Percentiles rank a stretch among this genome's conserved stretches.
These are phyloP conservation scores for Dunaliella salina DNA, from an alignment of 163 green algal genomes.

Conservation along the genomic window DNA sequence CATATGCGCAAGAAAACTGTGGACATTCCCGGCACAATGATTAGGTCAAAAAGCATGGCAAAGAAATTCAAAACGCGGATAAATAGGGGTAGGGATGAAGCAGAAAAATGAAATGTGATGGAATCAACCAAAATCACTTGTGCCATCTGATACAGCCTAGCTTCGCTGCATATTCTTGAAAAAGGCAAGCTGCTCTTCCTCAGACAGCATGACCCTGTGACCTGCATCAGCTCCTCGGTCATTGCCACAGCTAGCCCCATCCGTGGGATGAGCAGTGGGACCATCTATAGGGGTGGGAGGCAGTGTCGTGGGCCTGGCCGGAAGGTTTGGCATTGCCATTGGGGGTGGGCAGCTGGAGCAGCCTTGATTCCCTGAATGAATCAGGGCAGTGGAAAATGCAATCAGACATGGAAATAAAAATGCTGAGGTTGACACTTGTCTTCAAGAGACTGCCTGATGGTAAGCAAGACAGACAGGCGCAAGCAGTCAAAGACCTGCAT, in stretches of 20 bases:
- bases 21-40: too few relatives aligned
- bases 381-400: neutral
- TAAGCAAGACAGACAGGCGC: too few relatives aligned
- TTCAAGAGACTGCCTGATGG: too few relatives aligned
- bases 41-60: too few relatives aligned
- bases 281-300: neutral
- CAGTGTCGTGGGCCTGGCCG: neutral
- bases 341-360: neutral
- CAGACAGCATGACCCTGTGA: neutral
- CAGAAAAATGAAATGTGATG: too few relatives aligned
- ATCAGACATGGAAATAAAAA: neutral
- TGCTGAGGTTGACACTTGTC: neutral
- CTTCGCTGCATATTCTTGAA: neutral
- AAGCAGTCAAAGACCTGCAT: too few relatives aligned
- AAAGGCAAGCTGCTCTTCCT: neutral
- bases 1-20: too few relatives aligned
- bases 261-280: neutral
- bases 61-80: too few relatives aligned
- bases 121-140: too few relatives aligned
- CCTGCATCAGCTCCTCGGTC: too few relatives aligned
- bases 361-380: neutral
- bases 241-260: neutral
- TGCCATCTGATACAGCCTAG: too few relatives aligned
- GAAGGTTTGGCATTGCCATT: neutral
- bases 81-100: too few relatives aligned